Conservation (phyloP, 148 eudicot species). For the Selenicereus undatus region DNA sequence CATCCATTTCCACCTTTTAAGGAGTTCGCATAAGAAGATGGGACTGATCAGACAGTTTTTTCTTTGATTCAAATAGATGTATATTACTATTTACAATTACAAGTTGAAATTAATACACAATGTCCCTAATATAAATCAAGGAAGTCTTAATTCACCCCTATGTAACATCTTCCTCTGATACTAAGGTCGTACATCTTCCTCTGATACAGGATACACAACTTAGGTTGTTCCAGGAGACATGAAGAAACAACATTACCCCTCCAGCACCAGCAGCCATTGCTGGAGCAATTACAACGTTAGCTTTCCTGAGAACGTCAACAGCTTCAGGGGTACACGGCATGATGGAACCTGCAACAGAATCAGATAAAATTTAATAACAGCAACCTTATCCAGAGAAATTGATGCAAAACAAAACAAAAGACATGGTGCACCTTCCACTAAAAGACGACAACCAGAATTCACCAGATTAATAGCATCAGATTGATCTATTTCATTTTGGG, state of each 20-base stretch:
- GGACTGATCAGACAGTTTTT: slow-evolving; percentile 1
- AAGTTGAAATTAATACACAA: neutral
- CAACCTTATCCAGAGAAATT: neutral
- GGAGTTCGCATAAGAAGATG: neutral
- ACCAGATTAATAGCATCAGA: slow-evolving; percentile 90
- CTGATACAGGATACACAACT: too few relatives aligned
- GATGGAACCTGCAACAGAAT: slow-evolving; percentile 56
- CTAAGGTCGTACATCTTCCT: neutral
- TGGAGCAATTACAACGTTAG: slow-evolving; percentile 88
- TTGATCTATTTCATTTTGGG: slow-evolving; percentile 90
- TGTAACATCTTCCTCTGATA: neutral
- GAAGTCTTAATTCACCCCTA: neutral
- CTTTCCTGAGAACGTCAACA: slow-evolving; percentile 80
- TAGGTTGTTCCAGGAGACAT: neutral
- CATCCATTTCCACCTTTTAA: neutral
- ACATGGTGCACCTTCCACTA: slow-evolving; percentile 68
- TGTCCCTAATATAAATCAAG: too few relatives aligned
- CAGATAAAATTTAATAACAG: neutral
- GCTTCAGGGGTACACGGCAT: slow-evolving; percentile 99
- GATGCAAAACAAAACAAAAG: neutral
- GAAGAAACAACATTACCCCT: slow-evolving; percentile 58
- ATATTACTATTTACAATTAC: too few relatives aligned
- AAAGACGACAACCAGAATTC: slow-evolving; percentile 85
- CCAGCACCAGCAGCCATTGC: slow-evolving; percentile 98
- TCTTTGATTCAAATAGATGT: neutral